A percentile compares a stretch with the other conserved stretches of the same genome.
Evolutionary conservation across 495 filamentous ascomycete species (phyloP).

Genomic region (Amniculicola lignicola): DNA sequence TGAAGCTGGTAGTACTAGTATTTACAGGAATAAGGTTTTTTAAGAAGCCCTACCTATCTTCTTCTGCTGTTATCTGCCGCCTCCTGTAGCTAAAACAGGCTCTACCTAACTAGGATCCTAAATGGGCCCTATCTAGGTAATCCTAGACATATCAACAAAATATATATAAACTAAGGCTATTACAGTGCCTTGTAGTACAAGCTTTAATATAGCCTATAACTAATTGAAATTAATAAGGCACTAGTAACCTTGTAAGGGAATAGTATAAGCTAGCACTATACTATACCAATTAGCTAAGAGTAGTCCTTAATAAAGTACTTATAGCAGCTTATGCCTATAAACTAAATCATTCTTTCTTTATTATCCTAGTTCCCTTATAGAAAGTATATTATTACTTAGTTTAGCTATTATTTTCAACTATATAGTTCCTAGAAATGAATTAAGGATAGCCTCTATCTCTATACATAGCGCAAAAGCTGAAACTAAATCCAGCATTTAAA

Average conservation of each 20-base stretch:
- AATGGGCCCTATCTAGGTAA: slow-evolving; percentile 4
- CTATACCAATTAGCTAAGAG: slow-evolving; percentile 14
- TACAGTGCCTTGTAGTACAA: slow-evolving; percentile 8
- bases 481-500: slow-evolving; percentile 11
- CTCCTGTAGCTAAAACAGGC: slow-evolving; percentile 3
- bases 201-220: slow-evolving; percentile 10
- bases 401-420: slow-evolving; percentile 9
- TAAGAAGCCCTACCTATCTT: slow-evolving; percentile 16
- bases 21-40: slow-evolving; percentile 11
- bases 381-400: slow-evolving; percentile 12
- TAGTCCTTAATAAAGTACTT: slow-evolving; percentile 16
- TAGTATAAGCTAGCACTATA: slow-evolving; percentile 12
- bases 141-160: slow-evolving; percentile 5
- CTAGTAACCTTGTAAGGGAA: slow-evolving; percentile 11
- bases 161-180: slow-evolving; percentile 7
- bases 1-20: slow-evolving; percentile 11
- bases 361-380: slow-evolving; percentile 11
- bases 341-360: slow-evolving; percentile 20
- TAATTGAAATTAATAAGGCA: slow-evolving; percentile 13
- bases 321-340: slow-evolving; percentile 7
- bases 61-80: slow-evolving; percentile 9
- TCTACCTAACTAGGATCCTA: slow-evolving; percentile 12
- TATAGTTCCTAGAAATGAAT: slow-evolving; percentile 18
- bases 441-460: slow-evolving; percentile 13
- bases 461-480: slow-evolving; percentile 11